phyloP scores from a whole-genome alignment of 805 yeast species.

The Yamadazyma paraphyllophila region DNA sequence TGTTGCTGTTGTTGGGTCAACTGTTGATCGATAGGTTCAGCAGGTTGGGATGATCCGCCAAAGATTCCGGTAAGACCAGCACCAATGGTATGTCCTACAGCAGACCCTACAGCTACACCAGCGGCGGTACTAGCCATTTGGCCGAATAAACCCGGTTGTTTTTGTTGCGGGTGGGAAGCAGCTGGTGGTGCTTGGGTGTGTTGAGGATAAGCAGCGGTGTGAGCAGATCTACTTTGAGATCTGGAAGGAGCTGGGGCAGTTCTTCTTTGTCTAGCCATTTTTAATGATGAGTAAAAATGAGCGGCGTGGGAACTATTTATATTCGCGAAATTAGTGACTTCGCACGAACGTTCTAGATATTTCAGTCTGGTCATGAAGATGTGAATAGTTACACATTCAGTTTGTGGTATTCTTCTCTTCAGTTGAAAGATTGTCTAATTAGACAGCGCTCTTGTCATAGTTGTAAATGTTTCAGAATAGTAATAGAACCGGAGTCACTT shows the following conservation, averaged over 20 bases:
- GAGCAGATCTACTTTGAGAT: constrained; percentile 65
- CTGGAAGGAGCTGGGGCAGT: constrained; percentile 46
- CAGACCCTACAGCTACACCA: constrained; percentile 98
- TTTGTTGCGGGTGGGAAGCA: constrained; percentile 49
- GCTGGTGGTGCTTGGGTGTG: constrained; percentile 28
- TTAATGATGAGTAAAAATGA: constrained; percentile 2
- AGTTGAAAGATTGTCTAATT: too few species aligned
- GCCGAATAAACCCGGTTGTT: constrained; percentile 83
- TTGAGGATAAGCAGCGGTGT: constrained; percentile 63
- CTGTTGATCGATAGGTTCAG: constrained; percentile 38
- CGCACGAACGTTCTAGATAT: neutral
- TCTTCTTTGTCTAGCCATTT: constrained; percentile 54
- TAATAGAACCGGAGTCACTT: too few species aligned
- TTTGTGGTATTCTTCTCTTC: too few species aligned
- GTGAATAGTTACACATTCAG: too few species aligned
- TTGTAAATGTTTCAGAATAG: too few species aligned
- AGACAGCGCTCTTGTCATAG: too few species aligned
- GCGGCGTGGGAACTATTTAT: constrained; percentile 3
- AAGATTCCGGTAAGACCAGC: constrained; percentile 90
- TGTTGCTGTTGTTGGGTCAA: constrained; percentile 35
- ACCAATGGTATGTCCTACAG: constrained; percentile 95
- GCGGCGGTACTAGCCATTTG: constrained; percentile 99
- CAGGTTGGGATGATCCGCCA: constrained; percentile 62
- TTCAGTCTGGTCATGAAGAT: neutral
- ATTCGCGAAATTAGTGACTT: neutral